phyloP scores from a whole-genome alignment of 2,329 filamentous ascomycete species.

The Mollisiaceae sp. region DNA sequence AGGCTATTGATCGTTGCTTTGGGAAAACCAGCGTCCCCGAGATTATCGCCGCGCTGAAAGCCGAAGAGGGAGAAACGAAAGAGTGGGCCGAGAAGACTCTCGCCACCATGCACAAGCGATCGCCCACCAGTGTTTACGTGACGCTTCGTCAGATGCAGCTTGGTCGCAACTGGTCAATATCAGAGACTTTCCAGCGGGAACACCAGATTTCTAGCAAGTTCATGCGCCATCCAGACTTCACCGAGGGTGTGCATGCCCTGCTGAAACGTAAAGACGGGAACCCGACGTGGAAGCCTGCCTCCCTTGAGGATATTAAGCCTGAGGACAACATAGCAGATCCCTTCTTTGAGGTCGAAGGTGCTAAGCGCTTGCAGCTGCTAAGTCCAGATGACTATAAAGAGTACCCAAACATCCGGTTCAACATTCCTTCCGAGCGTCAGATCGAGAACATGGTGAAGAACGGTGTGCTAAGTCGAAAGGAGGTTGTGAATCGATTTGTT shows the following conservation, averaged over 20 bases:
- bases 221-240: slow-evolving; percentile 91
- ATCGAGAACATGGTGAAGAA: slow-evolving; percentile 52
- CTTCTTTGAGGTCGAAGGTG: slow-evolving; percentile 68
- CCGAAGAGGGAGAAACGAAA: slow-evolving; percentile 51
- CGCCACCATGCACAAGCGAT: slow-evolving; percentile 75
- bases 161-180: slow-evolving; percentile 78
- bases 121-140: slow-evolving; percentile 86
- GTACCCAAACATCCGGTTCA: slow-evolving; percentile 73
- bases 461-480: slow-evolving; percentile 51
- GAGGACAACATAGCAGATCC: slow-evolving; percentile 60
- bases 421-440: slow-evolving; percentile 72
- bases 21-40: slow-evolving; percentile 67
- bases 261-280: slow-evolving; percentile 69
- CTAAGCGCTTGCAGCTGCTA: slow-evolving; percentile 62
- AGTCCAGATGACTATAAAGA: slow-evolving; percentile 65
- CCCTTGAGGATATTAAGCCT: slow-evolving; percentile 68
- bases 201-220: slow-evolving; percentile 83
- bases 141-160: slow-evolving; percentile 81
- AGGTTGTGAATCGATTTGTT: slow-evolving; percentile 69
- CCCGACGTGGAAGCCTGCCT: slow-evolving; percentile 73
- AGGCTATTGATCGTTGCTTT: slow-evolving; percentile 87
- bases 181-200: slow-evolving; percentile 84
- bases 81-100: slow-evolving; percentile 83
- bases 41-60: slow-evolving; percentile 64
- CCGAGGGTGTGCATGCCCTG: slow-evolving; percentile 84